Evolutionary conservation across 225 moss, liverwort and hornwort genomes (phyloP).

Genomic region (Takakia lepidozioides): DNA sequence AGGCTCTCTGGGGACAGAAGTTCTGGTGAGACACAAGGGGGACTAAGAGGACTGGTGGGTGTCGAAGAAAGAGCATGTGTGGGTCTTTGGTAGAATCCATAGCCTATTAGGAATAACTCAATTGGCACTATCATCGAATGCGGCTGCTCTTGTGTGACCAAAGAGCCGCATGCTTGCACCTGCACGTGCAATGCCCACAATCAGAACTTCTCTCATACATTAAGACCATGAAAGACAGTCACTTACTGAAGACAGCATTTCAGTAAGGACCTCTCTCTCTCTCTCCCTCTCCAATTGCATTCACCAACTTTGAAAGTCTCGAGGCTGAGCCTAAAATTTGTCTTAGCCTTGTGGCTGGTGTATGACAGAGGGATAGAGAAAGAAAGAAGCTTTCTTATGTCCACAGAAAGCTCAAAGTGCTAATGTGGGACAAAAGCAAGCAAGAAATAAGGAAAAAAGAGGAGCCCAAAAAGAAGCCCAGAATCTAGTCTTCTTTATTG

Average conservation of each 20-base stretch:
- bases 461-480: background rate
- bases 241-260: too few species aligned
- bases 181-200: slow-evolving; percentile 9
- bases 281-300: too few species aligned
- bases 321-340: too few species aligned
- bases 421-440: background rate
- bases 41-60: slow-evolving; percentile 75
- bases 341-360: too few species aligned
- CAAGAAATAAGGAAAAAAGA: background rate
- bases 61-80: slow-evolving; percentile 40
- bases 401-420: too few species aligned
- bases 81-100: slow-evolving; percentile 57
- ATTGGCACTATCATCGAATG: slow-evolving; percentile 82
- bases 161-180: slow-evolving; percentile 54
- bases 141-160: slow-evolving; percentile 41
- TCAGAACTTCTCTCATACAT: background rate
- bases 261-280: too few species aligned
- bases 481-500: background rate
- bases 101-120: slow-evolving; percentile 82
- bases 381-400: too few species aligned
- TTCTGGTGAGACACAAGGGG: slow-evolving; percentile 59
- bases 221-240: background rate
- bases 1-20: slow-evolving; percentile 78
- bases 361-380: too few species aligned
- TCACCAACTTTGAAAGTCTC: too few species aligned